Evolutionary conservation across 352 stramenopile species (phyloP).

Genomic region (Globisporangium megalacanthum): DNA sequence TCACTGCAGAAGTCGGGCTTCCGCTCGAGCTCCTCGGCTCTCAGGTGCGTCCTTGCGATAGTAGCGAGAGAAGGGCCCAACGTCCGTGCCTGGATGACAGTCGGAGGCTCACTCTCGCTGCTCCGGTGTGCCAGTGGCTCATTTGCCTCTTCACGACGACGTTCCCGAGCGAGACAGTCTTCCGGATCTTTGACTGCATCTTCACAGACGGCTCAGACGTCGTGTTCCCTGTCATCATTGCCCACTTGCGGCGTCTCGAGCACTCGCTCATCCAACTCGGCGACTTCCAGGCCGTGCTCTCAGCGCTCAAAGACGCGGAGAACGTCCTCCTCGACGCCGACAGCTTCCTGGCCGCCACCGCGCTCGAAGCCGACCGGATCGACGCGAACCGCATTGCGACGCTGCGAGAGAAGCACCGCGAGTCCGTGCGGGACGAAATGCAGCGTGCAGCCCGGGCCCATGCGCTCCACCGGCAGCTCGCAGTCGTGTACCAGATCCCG

Average conservation of each 20-base stretch:
- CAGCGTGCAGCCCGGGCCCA: slow-evolving; percentile 54
- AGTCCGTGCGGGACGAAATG: slow-evolving; percentile 62
- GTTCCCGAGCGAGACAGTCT: slow-evolving; percentile 81
- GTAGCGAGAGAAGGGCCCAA: background rate
- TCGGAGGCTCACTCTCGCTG: background rate
- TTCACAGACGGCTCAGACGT: slow-evolving; percentile 77
- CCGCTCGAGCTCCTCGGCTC: slow-evolving; percentile 85
- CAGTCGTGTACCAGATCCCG: slow-evolving; percentile 69
- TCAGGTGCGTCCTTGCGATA: slow-evolving; percentile 22
- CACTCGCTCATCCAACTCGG: slow-evolving; percentile 34
- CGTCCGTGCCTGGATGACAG: too few species aligned
- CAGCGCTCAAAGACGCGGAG: slow-evolving; percentile 69
- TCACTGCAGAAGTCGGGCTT: slow-evolving; percentile 65
- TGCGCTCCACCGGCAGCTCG: slow-evolving; percentile 64
- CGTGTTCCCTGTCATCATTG: slow-evolving; percentile 81
- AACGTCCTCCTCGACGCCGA: slow-evolving; percentile 60
- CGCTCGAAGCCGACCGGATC: slow-evolving; percentile 38
- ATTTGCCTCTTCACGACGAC: slow-evolving; percentile 90
- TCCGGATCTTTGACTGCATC: slow-evolving; percentile 86
- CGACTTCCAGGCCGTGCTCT: slow-evolving; percentile 69
- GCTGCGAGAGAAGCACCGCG: slow-evolving; percentile 48
- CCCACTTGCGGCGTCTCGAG: slow-evolving; percentile 64
- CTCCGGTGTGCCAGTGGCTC: slow-evolving; percentile 54
- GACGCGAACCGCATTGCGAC: slow-evolving; percentile 26
- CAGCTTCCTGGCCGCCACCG: slow-evolving; percentile 43